Evolutionary conservation across 176 grass and related monocot genomes (phyloP), one percentile per base, ranked within the genome.

Genomic region (Aegilops longissima): DNA sequence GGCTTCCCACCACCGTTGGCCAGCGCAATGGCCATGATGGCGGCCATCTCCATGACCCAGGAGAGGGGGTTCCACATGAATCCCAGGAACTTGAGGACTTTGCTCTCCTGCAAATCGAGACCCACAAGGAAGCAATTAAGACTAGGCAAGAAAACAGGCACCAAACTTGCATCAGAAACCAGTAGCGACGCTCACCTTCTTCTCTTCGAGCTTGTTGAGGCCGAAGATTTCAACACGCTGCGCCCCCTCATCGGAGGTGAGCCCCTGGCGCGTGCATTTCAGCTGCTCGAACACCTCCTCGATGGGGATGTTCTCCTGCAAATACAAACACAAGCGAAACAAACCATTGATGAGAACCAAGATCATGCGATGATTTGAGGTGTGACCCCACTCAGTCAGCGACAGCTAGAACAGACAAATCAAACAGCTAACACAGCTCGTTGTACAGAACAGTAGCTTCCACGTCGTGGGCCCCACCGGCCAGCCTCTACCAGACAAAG

Each of bases 41-140:
- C 97, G 1, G 97, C 97, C 97, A 99, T 99, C 85, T 99, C 97
- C 97, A 99, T 99, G 86, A 99, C 97, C 97, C 97, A 99, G 0
- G 97, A 99, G 5, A 99, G 90, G 0, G 97, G 97, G 68, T 99
- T 99, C 97, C 97, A 99, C 97, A 99, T 99, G 87, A 99, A 99
- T 73, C 97, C 97, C 7, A 99, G 64, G 49, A 99, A 99, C 87
- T 99, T 99, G 80, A 99, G 92, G 17, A 99, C 0, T 69, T 99
- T 97, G 66, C 87, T 94, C 80, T 99, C 97, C 93, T 95, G 91
- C 49, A n/a, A 8, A 54, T 9, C 20, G 8, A 76, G 3, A 29
- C 6, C 30, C 54, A 30, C 34, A 76, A 69, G 38, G 21, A 16
- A 59, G 8, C 4, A 23, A 5, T 12, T 17, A 30, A 33, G 7